Conservation (phyloP, 2,329 filamentous ascomycete species). For the Leptographium galeiforme region DNA sequence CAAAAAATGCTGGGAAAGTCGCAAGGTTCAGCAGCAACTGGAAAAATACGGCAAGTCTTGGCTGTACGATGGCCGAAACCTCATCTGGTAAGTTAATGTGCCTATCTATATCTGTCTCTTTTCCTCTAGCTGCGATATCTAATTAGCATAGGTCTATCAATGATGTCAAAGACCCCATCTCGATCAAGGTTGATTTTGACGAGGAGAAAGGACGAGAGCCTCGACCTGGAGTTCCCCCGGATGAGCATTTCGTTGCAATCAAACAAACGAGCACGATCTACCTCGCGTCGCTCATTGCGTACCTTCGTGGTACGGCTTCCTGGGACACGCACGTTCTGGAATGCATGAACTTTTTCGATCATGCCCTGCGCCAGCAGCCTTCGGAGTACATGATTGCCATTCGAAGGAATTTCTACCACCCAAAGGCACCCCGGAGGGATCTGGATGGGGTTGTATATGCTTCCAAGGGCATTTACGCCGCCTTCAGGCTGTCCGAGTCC, state of each 20-base stretch:
- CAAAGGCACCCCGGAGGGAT: slow-evolving; percentile 29
- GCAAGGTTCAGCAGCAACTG: slow-evolving; percentile 41
- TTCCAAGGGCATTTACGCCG: slow-evolving; percentile 80
- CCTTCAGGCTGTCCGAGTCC: slow-evolving; percentile 58
- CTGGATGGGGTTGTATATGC: slow-evolving; percentile 52
- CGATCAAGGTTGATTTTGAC: slow-evolving; percentile 59
- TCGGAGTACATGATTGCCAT: slow-evolving; percentile 54
- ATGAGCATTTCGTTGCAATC: slow-evolving; percentile 49
- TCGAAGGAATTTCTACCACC: slow-evolving; percentile 71
- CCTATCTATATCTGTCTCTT: slow-evolving; percentile 6
- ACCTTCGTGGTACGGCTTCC: slow-evolving; percentile 44
- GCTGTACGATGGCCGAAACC: slow-evolving; percentile 71
- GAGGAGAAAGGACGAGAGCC: slow-evolving; percentile 31
- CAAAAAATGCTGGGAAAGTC: slow-evolving; percentile 63
- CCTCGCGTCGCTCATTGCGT: slow-evolving; percentile 51
- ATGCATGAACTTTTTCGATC: slow-evolving; percentile 78
- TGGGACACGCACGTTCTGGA: slow-evolving; percentile 60
- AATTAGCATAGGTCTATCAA: slow-evolving; percentile 20
- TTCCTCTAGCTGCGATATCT: neutral
- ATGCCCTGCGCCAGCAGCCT: slow-evolving; percentile 71
- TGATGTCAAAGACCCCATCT: slow-evolving; percentile 28
- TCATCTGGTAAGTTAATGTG: slow-evolving; percentile 57
- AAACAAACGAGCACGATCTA: slow-evolving; percentile 54
- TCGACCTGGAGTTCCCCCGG: slow-evolving; percentile 20
- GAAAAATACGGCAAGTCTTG: slow-evolving; percentile 35